phyloP scores from a whole-genome alignment of 2,329 filamentous ascomycete species.

The Tympanopsis confertula region DNA sequence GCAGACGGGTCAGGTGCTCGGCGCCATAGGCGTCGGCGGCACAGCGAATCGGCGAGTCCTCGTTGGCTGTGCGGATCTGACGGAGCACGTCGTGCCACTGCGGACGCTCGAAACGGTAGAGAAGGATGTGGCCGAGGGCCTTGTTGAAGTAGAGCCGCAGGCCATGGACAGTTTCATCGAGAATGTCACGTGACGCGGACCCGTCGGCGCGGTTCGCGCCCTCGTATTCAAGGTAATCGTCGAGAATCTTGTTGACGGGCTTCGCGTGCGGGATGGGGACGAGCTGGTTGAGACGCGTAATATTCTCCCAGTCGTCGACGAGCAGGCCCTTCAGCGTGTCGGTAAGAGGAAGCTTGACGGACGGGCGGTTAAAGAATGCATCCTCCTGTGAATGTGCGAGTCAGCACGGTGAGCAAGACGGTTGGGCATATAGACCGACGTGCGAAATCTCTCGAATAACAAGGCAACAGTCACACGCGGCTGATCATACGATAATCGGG shows the following conservation, averaged over 20 bases:
- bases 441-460: too few species aligned
- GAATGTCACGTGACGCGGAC: constrained; percentile 67
- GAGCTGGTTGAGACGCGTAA: constrained; percentile 88
- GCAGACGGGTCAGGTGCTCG: constrained; percentile 78
- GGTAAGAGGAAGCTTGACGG: constrained; percentile 75
- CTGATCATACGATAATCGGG: too few species aligned
- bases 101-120: constrained; percentile 84
- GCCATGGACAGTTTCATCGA: constrained; percentile 79
- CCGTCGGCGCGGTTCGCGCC: constrained; percentile 51
- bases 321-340: constrained; percentile 84
- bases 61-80: constrained; percentile 55
- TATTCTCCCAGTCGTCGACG: constrained; percentile 97
- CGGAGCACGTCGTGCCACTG: constrained; percentile 52
- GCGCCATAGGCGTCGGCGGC: constrained; percentile 79
- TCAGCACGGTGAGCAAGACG: too few species aligned
- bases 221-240: constrained; percentile 68
- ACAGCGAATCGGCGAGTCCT: constrained; percentile 57
- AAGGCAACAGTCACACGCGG: too few species aligned
- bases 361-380: constrained; percentile 69
- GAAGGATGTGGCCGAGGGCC: constrained; percentile 71
- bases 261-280: constrained; percentile 71
- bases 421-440: too few species aligned
- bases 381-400: too few species aligned
- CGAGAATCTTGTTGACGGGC: constrained; percentile 66
- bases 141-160: constrained; percentile 92